Percentiles rank a stretch among this genome's conserved stretches.
phyloP scores from a whole-genome alignment of 164 flowering plant species.

The Macadamia tetraphylla region DNA sequence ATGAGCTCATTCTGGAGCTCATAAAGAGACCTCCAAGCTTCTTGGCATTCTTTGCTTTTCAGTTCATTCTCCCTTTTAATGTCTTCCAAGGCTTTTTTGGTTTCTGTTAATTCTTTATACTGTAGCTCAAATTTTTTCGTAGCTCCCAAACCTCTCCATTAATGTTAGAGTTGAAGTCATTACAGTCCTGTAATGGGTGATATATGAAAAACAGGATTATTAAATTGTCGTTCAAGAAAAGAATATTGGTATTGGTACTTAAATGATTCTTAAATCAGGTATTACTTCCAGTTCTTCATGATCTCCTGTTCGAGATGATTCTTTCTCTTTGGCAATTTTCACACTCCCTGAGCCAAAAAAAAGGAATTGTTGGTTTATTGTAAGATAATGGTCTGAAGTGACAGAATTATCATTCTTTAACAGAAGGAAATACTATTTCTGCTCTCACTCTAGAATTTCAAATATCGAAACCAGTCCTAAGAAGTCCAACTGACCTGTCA shows the following conservation, averaged over 20 bases:
- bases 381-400: background rate
- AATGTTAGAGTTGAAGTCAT: conserved; percentile 7
- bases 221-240: too few species aligned
- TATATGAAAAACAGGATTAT: background rate
- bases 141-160: conserved; percentile 28
- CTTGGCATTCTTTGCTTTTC: conserved; percentile 71
- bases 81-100: conserved; percentile 43
- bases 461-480: background rate
- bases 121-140: conserved; percentile 36
- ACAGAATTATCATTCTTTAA: background rate
- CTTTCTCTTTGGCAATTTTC: conserved; percentile 18
- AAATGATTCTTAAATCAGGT: background rate
- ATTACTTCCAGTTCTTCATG: conserved; percentile 24
- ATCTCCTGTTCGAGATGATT: conserved; percentile 17
- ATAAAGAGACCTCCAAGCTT: conserved; percentile 63
- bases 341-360: conserved; percentile 23
- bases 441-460: background rate
- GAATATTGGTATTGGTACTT: too few species aligned
- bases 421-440: background rate
- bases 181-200: conserved; percentile 21
- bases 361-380: background rate
- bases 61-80: conserved; percentile 54
- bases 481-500: conserved; percentile 24
- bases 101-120: conserved; percentile 49
- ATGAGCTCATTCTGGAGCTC: conserved; percentile 93